These are phyloP conservation scores for Ophiocordyceps camponoti-leonardi DNA, from an alignment of 2,329 filamentous ascomycete genomes.

Conservation along the genomic window DNA sequence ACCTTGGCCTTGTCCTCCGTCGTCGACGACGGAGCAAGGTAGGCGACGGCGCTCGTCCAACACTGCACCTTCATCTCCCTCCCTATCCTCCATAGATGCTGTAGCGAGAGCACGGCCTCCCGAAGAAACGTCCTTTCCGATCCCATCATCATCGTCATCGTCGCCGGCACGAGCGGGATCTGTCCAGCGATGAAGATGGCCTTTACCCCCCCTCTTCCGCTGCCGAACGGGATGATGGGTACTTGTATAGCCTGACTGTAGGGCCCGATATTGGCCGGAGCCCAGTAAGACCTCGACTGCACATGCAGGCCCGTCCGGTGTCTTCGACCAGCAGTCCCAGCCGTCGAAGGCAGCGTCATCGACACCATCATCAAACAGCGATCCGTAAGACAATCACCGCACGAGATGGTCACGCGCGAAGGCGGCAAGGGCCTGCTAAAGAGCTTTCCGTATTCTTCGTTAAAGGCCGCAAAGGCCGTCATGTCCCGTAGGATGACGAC, in stretches of 20 bases:
- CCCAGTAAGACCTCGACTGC: conserved; percentile 91
- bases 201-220: conserved; percentile 9
- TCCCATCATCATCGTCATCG: conserved; percentile 44
- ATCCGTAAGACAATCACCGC: conserved; percentile 46
- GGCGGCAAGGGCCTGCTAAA: conserved; percentile 72
- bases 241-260: conserved; percentile 76
- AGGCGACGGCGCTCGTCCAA: conserved; percentile 64
- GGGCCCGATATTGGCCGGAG: conserved; percentile 90
- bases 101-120: conserved; percentile 57
- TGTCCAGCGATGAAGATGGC: conserved; percentile 66
- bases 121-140: conserved; percentile 25
- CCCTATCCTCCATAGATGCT: conserved; percentile 80
- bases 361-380: conserved; percentile 38
- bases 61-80: conserved; percentile 51
- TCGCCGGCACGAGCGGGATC: conserved; percentile 69
- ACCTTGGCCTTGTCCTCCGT: conserved; percentile 19
- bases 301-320: conserved; percentile 59
- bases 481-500: conserved; percentile 62
- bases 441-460: conserved; percentile 55
- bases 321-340: neutral
- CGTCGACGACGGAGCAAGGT: conserved; percentile 33
- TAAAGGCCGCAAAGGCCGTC: conserved; percentile 60
- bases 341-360: neutral
- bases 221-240: conserved; percentile 6
- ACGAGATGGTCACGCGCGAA: conserved; percentile 67